These are phyloP conservation scores for Lachancea sp. DNA, from an alignment of 805 yeast genomes.

Conservation along the genomic window DNA sequence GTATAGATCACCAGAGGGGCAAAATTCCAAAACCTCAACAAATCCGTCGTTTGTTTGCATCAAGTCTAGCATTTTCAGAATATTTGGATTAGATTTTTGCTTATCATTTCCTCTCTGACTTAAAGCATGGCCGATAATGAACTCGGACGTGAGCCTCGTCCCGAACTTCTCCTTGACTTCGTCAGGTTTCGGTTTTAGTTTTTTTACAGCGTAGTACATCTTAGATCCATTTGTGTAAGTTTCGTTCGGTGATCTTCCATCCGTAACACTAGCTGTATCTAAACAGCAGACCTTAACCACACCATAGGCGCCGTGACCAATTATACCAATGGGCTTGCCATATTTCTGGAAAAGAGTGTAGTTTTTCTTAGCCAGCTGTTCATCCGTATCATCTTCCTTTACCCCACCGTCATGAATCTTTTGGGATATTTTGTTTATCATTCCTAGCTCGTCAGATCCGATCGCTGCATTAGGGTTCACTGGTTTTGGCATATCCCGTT, in stretches of 20 bases:
- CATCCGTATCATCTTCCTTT: constrained; percentile 15
- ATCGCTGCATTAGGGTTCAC: constrained; percentile 38
- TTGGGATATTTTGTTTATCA: constrained; percentile 43
- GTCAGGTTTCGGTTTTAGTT: constrained; percentile 74
- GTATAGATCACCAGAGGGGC: constrained; percentile 76
- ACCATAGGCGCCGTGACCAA: constrained; percentile 95
- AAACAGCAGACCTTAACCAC: constrained; percentile 81
- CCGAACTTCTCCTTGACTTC: constrained; percentile 88
- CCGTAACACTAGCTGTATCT: constrained; percentile 9
- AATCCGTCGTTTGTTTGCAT: constrained; percentile 67
- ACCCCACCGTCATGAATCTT: constrained; percentile 38
- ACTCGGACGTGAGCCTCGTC: constrained; percentile 82
- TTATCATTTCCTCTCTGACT: constrained; percentile 41
- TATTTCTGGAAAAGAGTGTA: constrained; percentile 40
- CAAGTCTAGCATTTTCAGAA: constrained; percentile 72
- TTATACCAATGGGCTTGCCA: constrained; percentile 46
- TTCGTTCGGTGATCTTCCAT: constrained; percentile 29
- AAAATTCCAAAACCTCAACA: constrained; percentile 90
- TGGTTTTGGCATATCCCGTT: constrained; percentile 20
- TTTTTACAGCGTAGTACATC: constrained; percentile 83
- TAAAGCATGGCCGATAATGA: constrained; percentile 75
- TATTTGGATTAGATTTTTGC: constrained; percentile 41
- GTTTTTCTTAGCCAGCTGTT: constrained; percentile 20
- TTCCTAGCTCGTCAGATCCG: constrained; percentile 42
- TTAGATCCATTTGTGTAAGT: constrained; percentile 60